phyloP scores from a whole-genome alignment of 129 eudicot genomes.

The Calendula officinalis region DNA sequence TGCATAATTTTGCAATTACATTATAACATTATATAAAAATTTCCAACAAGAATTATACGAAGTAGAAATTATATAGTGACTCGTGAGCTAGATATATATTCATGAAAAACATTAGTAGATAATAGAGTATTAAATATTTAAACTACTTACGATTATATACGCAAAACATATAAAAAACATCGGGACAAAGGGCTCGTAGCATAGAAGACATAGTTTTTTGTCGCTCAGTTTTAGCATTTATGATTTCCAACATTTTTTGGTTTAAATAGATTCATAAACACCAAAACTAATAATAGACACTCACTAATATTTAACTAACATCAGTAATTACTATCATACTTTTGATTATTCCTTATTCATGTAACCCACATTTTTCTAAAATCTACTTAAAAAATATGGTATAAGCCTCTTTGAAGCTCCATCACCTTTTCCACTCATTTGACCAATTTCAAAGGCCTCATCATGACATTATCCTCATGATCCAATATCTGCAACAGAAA shows the following conservation, averaged over 20 bases:
- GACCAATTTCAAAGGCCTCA: constrained; percentile 81
- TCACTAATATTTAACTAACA: background rate
- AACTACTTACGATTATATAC: too few species aligned
- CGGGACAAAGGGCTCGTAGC: too few species aligned
- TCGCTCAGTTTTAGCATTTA: background rate
- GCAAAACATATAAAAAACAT: too few species aligned
- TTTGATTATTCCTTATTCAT: constrained; percentile 13
- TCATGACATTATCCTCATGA: constrained; percentile 95
- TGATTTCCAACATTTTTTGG: background rate
- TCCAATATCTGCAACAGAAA: constrained; percentile 70
- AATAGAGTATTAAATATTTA: too few species aligned
- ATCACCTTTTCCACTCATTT: constrained; percentile 20
- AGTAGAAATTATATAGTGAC: too few species aligned
- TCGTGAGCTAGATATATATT: too few species aligned
- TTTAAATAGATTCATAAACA: background rate
- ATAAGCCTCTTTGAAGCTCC: background rate
- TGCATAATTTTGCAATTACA: too few species aligned
- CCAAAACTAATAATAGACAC: background rate
- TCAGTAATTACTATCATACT: background rate
- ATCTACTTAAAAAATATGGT: constrained; percentile 3
- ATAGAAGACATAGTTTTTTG: background rate
- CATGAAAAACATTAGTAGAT: too few species aligned
- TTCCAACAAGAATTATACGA: too few species aligned
- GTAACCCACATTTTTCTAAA: constrained; percentile 11
- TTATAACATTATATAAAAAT: too few species aligned